Conservation (phyloP, 306 rosid genomes). For the Ormosia emarginata region DNA sequence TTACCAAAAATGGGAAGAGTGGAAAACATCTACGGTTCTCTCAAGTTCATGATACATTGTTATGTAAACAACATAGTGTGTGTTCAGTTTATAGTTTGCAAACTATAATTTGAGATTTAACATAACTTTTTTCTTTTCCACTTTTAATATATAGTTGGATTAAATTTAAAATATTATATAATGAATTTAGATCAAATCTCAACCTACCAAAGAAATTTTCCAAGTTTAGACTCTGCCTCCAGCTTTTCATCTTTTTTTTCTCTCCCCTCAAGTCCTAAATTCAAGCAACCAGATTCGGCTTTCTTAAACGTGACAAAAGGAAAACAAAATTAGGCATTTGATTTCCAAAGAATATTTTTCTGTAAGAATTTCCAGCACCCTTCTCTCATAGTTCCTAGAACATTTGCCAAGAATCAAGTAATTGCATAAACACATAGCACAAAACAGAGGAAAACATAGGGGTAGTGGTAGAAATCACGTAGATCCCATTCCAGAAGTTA, state of each 20-base stretch:
- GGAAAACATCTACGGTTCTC: conserved; percentile 10
- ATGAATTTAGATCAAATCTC: not conserved
- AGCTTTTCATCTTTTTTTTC: conserved; percentile 23
- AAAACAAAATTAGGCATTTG: not conserved
- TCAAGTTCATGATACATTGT: not conserved
- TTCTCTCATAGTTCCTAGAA: not conserved
- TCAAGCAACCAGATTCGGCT: conserved; percentile 45
- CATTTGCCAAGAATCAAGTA: not conserved
- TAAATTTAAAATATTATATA: not conserved
- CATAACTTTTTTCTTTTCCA: not conserved
- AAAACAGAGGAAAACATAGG: conserved; percentile 5
- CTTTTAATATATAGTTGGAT: not conserved
- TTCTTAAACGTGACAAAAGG: not conserved
- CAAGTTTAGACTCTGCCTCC: conserved; percentile 6
- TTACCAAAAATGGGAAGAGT: not conserved
- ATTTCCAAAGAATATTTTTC: not conserved
- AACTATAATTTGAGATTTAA: not conserved
- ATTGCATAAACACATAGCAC: not conserved
- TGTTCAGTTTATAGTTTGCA: too few relatives aligned
- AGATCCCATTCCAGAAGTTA: not conserved
- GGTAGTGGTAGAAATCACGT: not conserved
- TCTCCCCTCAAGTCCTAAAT: conserved; percentile 35
- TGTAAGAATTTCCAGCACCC: not conserved
- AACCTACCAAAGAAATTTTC: not conserved
- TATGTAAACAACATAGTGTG: too few relatives aligned